These are phyloP conservation scores for Candida ulmi DNA, from an alignment of 805 yeast genomes.

Conservation along the genomic window DNA sequence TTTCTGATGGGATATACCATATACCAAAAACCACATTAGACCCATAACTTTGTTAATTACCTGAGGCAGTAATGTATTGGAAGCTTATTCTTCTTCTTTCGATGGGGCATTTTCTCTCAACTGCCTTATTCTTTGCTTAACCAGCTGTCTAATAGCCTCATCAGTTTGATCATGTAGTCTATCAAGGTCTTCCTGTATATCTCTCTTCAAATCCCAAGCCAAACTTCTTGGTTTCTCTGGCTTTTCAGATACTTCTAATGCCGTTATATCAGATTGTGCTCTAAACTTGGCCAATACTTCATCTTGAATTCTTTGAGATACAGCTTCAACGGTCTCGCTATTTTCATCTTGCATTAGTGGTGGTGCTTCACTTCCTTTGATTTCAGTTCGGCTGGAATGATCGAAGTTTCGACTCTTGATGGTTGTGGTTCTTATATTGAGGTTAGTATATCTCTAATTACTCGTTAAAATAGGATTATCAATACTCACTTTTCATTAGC, in stretches of 20 bases:
- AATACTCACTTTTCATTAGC: neutral
- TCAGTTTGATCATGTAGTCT: constrained; percentile 37
- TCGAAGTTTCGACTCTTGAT: constrained; percentile 18
- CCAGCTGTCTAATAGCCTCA: constrained; percentile 30
- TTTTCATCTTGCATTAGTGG: constrained; percentile 23
- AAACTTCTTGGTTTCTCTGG: constrained; percentile 13
- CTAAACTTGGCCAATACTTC: constrained; percentile 21
- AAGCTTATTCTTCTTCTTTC: neutral
- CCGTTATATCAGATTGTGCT: constrained; percentile 6
- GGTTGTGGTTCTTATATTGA: neutral
- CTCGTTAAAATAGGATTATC: no score
- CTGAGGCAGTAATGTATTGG: no score
- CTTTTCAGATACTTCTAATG: neutral
- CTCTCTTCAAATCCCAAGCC: constrained; percentile 32
- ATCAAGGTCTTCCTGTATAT: constrained; percentile 32
- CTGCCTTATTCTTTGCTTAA: constrained; percentile 28
- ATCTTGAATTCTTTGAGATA: constrained; percentile 24
- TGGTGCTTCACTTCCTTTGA: constrained; percentile 14
- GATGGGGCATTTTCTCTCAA: constrained; percentile 2
- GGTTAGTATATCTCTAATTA: no score
- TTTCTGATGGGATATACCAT: no score
- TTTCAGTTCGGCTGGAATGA: constrained; percentile 6
- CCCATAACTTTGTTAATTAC: no score
- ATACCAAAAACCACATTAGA: no score
- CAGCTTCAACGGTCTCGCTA: constrained; percentile 32